Evolutionary conservation across 257 asterid species (phyloP).

Genomic region (Primulina huaijiensis): DNA sequence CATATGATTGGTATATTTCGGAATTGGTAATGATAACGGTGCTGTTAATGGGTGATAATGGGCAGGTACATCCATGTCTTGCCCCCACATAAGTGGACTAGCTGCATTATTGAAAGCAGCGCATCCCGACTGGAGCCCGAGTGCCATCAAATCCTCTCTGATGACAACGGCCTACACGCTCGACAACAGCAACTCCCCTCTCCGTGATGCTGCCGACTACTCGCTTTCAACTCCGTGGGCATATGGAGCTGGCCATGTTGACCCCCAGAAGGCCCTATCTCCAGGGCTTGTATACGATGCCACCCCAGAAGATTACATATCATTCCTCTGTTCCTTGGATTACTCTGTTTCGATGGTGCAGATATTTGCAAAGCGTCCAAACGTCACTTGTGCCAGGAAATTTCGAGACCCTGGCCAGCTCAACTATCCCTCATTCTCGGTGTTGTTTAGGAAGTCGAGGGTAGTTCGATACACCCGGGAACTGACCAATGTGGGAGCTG

Average conservation of each 20-base stretch:
- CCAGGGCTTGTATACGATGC: slow-evolving; percentile 62
- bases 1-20: no score
- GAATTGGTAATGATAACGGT: not conserved
- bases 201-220: slow-evolving; percentile 45
- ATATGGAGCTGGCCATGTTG: slow-evolving; percentile 62
- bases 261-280: slow-evolving; percentile 49
- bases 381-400: slow-evolving; percentile 54
- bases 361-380: slow-evolving; percentile 44
- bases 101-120: slow-evolving; percentile 59
- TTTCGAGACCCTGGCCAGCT: slow-evolving; percentile 68
- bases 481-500: slow-evolving; percentile 73
- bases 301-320: slow-evolving; percentile 41
- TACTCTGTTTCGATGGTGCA: slow-evolving; percentile 46
- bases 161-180: slow-evolving; percentile 62
- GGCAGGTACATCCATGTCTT: slow-evolving; percentile 63
- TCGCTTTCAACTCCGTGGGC: slow-evolving; percentile 50
- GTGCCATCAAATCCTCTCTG: slow-evolving; percentile 58
- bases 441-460: slow-evolving; percentile 57
- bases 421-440: slow-evolving; percentile 82
- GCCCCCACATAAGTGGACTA: slow-evolving; percentile 60
- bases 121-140: slow-evolving; percentile 66
- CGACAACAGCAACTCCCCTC: slow-evolving; percentile 43
- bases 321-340: slow-evolving; percentile 56
- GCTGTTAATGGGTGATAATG: slow-evolving; percentile 4
- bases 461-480: slow-evolving; percentile 60